Percentiles rank a stretch among this genome's conserved stretches.
phyloP scores from a whole-genome alignment of 1,139 yeast genomes.

The Yamadazyma buinensis region DNA sequence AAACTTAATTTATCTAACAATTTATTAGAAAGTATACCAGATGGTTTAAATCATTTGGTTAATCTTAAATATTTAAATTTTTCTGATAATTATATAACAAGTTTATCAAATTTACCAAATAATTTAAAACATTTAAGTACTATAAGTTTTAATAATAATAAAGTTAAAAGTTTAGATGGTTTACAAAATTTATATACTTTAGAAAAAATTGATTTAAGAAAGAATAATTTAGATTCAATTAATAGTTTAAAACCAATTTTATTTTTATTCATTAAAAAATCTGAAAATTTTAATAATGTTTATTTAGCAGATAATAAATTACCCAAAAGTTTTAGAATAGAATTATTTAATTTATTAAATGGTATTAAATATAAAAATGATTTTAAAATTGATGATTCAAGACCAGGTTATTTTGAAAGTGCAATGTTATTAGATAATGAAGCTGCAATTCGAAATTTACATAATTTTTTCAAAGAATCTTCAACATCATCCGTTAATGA shows the following conservation, averaged over 20 bases:
- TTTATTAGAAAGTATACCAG: slow-evolving; percentile 47
- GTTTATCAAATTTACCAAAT: slow-evolving; percentile 36
- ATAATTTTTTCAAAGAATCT: slow-evolving; percentile 33
- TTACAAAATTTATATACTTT: slow-evolving; percentile 43
- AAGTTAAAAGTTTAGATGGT: slow-evolving; percentile 42
- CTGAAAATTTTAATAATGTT: slow-evolving; percentile 27
- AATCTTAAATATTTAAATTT: slow-evolving; percentile 54
- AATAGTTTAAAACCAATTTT: slow-evolving; percentile 33
- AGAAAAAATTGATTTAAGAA: slow-evolving; percentile 56
- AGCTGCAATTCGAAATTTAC: slow-evolving; percentile 40
- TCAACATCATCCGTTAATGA: background rate
- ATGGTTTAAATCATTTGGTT: slow-evolving; percentile 46
- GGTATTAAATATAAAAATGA: slow-evolving; percentile 48
- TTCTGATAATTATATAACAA: slow-evolving; percentile 49
- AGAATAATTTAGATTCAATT: slow-evolving; percentile 40
- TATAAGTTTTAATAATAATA: slow-evolving; percentile 54
- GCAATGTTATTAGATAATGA: slow-evolving; percentile 51
- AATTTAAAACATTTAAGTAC: slow-evolving; percentile 43
- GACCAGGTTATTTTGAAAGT: slow-evolving; percentile 63
- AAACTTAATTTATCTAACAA: slow-evolving; percentile 59
- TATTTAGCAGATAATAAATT: slow-evolving; percentile 43
- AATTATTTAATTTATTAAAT: slow-evolving; percentile 50
- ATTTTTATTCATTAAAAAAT: slow-evolving; percentile 29
- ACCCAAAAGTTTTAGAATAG: slow-evolving; percentile 49
- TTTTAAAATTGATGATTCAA: slow-evolving; percentile 56